Evolutionary conservation across 169 alveolate genomes (phyloP), one percentile per base, ranked within the genome.

Genomic region (Cryptosporidium bovis): DNA sequence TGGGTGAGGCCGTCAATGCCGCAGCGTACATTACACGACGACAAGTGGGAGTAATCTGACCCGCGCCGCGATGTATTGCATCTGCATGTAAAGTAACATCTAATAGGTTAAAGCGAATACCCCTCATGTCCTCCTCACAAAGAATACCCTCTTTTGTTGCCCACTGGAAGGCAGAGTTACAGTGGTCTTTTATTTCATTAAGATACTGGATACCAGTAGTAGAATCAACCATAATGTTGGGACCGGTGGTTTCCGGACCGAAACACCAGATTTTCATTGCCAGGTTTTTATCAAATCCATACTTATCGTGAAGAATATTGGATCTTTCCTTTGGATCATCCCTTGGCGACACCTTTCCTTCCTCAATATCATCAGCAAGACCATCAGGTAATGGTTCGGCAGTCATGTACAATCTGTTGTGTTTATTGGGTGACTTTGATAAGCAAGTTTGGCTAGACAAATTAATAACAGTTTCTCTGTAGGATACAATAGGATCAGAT

Each of bases 141-240:
- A 98, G 94, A 48, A 96, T 98, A 50, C 99, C 99, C 92, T 98
- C 99, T 91, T 97, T 97, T 51, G 99, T 94, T 36, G 99, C 99
- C 99, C 99, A 98, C 96, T 98, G 99, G 97, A 98, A 97, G 71
- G 99, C 99, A 71, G 98, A 93, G 94, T 97, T 98, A 94, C 98
- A 96, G 84, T 98, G 99, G 90, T 98, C 99, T 95, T 97, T 97
- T 69, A 98, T 97, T 95, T 98, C 99, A 93, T 96, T 95, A 93
- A 98, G 93, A 93, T 97, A 97, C 94, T 98, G 99, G 60, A 96
- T 92, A 83, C 99, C 99, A 83, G 97, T 95, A 34, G 99, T 97
- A 89, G 92, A 91, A 90, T 98, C 99, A 27, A 98, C 98, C 82
- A 98, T 93, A 68, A 98, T 85, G 93, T 98, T 98, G 15, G 99